Conservation (phyloP, 768 basidiomycete species). For the Termitomyces sp. region DNA sequence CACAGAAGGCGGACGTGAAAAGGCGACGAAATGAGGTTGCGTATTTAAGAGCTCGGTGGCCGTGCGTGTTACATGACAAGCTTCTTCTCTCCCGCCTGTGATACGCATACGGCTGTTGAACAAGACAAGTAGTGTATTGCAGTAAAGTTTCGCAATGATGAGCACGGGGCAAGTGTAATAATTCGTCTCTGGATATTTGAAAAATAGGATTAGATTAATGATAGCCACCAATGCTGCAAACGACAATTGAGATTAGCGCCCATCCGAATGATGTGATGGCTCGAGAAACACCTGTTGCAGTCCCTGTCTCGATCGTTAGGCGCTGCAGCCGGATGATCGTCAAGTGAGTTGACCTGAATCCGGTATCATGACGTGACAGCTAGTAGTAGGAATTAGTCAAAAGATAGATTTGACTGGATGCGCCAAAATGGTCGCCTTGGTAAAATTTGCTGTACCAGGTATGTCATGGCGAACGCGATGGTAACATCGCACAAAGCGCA, state of each 20-base stretch:
- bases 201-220: slow-evolving; percentile 20
- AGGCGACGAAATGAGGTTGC: neutral
- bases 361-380: slow-evolving; percentile 18
- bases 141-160: slow-evolving; percentile 23
- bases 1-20: slow-evolving; percentile 11
- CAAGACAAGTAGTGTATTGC: slow-evolving; percentile 23
- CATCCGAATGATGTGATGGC: neutral
- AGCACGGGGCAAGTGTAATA: slow-evolving; percentile 20
- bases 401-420: neutral
- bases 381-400: neutral
- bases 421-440: neutral
- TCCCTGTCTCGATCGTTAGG: slow-evolving; percentile 22
- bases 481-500: slow-evolving; percentile 22
- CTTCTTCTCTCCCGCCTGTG: slow-evolving; percentile 16
- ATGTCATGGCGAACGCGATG: slow-evolving; percentile 22
- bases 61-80: neutral
- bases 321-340: slow-evolving; percentile 19
- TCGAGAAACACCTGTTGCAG: slow-evolving; percentile 16
- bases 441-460: slow-evolving; percentile 15
- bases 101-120: slow-evolving; percentile 24
- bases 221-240: slow-evolving; percentile 21
- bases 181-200: slow-evolving; percentile 19
- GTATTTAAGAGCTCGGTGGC: slow-evolving; percentile 3
- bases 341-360: slow-evolving; percentile 18
- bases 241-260: neutral